Base-by-base conservation (phyloP, 2,329 filamentous ascomycete species). In the Hymenoscyphus linearis region DNA sequence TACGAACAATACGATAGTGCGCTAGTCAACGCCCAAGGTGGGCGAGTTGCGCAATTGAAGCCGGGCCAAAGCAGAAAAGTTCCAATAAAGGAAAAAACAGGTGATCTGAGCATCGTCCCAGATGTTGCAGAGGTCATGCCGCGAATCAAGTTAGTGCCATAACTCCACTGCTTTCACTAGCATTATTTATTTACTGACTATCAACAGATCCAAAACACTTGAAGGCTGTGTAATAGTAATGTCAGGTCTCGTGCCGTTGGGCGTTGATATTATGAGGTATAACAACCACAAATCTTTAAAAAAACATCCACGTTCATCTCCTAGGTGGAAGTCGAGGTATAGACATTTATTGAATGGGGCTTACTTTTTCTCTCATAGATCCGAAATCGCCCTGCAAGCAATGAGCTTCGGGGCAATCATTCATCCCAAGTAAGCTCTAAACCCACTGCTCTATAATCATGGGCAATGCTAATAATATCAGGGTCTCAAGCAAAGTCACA, bases 111-210 rank as follows among this genome's bases (percentile, higher is more conserved):
- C 58, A 76, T 85, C 60, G 87, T 97, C 3, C 95, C 95, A 0
- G 92, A 99, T 72, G 86, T 96, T 34, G 93, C 92, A 61, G 79
- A 82, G 52, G 86, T 97, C n/a, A 88, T 99, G 76, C 89, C 91
- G 44, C 77, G 82, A 54, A 85, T 98, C 72, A 98, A 98, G 77
- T 74, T 70, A 26, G 67, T 63, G 16, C 26, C 37, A 12, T n/a
- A 4, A 3, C 10, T 57, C 36, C 4, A 52, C n/a, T 53, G 26
- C 13, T 18, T 31, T n/a, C n/a, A n/a, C n/a, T n/a, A n/a, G n/a
- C n/a, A n/a, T n/a, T 36, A 14, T 47, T 53, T 9, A 2, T 27
- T 26, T 60, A 54, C 68, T 73, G 58, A 74, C 62, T 31, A 14
- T 4, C 37, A 16, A 34, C 36, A 74, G 72, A 60, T 78, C 81